Percentiles rank a stretch among this genome's conserved stretches.
Evolutionary conservation across 345 rosid species (phyloP).

Genomic region (Carallia pectinifolia): DNA sequence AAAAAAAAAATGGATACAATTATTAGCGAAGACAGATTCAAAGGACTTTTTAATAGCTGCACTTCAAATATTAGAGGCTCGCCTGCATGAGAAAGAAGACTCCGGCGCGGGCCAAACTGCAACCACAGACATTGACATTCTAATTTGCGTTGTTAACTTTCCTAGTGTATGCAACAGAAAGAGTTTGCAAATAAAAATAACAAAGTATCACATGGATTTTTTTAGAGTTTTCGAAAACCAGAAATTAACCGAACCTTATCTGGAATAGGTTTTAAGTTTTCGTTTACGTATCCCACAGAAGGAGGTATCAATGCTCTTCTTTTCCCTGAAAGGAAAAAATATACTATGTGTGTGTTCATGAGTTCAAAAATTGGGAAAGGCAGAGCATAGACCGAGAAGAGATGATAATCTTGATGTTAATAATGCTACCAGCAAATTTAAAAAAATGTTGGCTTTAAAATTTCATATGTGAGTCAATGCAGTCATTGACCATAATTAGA

Average conservation of each 20-base stretch:
- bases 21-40: slow-evolving; percentile 19
- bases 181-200: neutral
- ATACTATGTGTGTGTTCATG: neutral
- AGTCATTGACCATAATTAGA: no score
- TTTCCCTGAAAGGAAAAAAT: slow-evolving; percentile 51
- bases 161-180: no score
- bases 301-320: slow-evolving; percentile 90
- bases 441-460: no score
- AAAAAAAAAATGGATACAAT: no score
- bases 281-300: slow-evolving; percentile 65
- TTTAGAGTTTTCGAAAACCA: no score
- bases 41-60: slow-evolving; percentile 78
- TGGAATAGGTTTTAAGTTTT: slow-evolving; percentile 68
- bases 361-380: neutral
- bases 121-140: slow-evolving; percentile 9
- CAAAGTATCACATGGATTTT: no score
- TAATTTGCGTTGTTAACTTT: no score
- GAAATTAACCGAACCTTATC: slow-evolving; percentile 49
- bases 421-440: no score
- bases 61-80: slow-evolving; percentile 91
- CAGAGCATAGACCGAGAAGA: neutral
- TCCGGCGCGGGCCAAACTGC: slow-evolving; percentile 94
- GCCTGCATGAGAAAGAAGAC: slow-evolving; percentile 77
- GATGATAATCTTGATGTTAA: no score
- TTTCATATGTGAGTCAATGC: no score